Percentiles rank a stretch among this genome's conserved stretches.
Evolutionary conservation across 2,329 filamentous ascomycete genomes (phyloP).

Genomic region (Colletotrichum camelliae): DNA sequence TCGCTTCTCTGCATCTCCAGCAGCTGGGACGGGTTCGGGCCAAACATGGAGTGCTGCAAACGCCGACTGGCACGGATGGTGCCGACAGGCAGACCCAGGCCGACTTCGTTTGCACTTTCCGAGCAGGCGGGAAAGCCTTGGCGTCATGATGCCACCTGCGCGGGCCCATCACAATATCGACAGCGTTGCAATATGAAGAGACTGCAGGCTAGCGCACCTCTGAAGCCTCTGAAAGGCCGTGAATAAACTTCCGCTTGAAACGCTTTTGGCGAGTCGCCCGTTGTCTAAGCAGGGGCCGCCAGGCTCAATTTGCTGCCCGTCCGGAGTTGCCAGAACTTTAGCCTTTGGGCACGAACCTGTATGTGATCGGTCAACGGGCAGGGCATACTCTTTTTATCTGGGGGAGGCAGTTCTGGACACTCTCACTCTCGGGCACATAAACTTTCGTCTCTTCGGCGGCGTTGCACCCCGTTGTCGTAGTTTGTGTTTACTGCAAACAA

Average conservation of each 20-base stretch:
- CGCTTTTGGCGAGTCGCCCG: not conserved
- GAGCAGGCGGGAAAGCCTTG: not conserved
- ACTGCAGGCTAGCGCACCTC: not conserved
- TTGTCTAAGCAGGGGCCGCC: not conserved
- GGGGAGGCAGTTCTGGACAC: not conserved
- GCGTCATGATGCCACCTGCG: not conserved
- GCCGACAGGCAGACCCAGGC: not conserved
- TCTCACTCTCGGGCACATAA: not conserved
- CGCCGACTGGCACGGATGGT: not conserved
- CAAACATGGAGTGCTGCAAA: not conserved
- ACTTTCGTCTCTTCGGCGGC: not conserved
- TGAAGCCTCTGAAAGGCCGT: not conserved
- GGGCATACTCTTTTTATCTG: not conserved
- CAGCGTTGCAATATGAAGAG: not conserved
- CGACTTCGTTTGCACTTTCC: not conserved
- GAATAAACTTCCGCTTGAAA: slow-evolving; percentile 15
- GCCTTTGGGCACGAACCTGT: slow-evolving; percentile 2
- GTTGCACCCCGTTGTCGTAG: not conserved
- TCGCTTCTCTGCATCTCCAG: not conserved
- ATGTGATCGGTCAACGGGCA: not conserved
- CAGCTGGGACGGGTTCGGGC: not conserved
- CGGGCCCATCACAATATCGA: not conserved
- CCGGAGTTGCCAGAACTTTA: not conserved
- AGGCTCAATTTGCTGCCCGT: not conserved
- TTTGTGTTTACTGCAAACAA: not conserved